These are phyloP conservation scores for Phtheirospermum japonicum DNA, from an alignment of 257 asterid genomes.

Conservation along the genomic window DNA sequence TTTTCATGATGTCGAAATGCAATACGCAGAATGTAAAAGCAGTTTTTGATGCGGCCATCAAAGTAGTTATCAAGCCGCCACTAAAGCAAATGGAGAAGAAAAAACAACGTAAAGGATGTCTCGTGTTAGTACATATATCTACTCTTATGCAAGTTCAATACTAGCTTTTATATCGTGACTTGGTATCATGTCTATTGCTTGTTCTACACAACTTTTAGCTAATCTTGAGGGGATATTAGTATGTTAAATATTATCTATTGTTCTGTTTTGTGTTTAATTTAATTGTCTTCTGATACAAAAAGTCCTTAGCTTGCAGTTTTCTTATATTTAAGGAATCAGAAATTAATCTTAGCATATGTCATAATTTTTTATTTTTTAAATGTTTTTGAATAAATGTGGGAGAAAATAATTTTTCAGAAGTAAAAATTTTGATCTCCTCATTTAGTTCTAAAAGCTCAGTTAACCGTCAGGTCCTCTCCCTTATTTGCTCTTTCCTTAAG, in stretches of 20 bases:
- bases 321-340: background rate
- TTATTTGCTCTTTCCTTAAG: background rate
- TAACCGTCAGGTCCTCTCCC: background rate
- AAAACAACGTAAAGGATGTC: constrained; percentile 59
- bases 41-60: constrained; percentile 88
- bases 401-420: background rate
- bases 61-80: constrained; percentile 87
- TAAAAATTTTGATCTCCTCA: background rate
- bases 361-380: no score
- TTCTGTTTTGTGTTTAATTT: no score
- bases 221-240: background rate
- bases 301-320: background rate
- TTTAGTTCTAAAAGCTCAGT: background rate
- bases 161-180: background rate
- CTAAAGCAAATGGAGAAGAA: constrained; percentile 78
- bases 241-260: no score
- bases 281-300: background rate
- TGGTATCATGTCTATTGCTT: no score
- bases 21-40: constrained; percentile 72
- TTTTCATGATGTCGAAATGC: constrained; percentile 18
- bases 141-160: background rate
- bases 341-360: no score
- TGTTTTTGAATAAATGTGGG: background rate
- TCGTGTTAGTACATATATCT: constrained; percentile 48
- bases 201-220: background rate